Percentiles rank a stretch among this genome's conserved stretches.
Conservation (phyloP, 2,329 filamentous ascomycete species). For the Fusarium agapanthi region DNA sequence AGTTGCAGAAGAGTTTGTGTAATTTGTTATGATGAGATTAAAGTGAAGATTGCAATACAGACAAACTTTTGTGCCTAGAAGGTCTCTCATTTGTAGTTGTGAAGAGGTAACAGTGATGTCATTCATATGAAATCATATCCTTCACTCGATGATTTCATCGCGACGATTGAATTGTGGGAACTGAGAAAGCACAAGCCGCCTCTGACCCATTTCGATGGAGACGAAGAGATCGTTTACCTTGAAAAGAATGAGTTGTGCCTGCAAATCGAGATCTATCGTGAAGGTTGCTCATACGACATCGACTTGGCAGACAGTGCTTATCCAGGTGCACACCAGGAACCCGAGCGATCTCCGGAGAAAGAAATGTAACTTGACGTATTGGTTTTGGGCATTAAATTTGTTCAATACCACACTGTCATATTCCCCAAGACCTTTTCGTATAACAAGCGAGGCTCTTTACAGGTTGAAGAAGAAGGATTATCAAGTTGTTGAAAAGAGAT, state of each 20-base stretch:
- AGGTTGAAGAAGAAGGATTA: neutral
- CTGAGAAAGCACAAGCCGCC: neutral
- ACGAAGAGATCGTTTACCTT: neutral
- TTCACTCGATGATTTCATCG: constrained; percentile 39
- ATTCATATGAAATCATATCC: constrained; percentile 40
- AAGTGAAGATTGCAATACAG: neutral
- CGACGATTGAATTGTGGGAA: constrained; percentile 30
- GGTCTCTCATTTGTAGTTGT: constrained; percentile 23
- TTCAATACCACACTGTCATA: neutral
- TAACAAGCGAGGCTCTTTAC: fast-evolving
- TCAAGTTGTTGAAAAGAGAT: neutral
- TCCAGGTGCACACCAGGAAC: neutral
- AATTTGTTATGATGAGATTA: neutral
- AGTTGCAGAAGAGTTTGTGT: neutral
- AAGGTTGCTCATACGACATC: neutral
- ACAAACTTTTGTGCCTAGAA: neutral
- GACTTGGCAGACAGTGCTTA: constrained; percentile 5
- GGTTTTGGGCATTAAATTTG: neutral
- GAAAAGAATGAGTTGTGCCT: neutral
- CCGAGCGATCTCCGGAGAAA: neutral
- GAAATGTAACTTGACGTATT: neutral
- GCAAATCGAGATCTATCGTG: constrained; percentile 20
- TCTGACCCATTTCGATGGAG: neutral
- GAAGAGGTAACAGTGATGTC: constrained; percentile 27
- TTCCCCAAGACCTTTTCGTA: neutral